phyloP scores from a whole-genome alignment of 768 basidiomycete species.

The Nevesoporus exiguus region DNA sequence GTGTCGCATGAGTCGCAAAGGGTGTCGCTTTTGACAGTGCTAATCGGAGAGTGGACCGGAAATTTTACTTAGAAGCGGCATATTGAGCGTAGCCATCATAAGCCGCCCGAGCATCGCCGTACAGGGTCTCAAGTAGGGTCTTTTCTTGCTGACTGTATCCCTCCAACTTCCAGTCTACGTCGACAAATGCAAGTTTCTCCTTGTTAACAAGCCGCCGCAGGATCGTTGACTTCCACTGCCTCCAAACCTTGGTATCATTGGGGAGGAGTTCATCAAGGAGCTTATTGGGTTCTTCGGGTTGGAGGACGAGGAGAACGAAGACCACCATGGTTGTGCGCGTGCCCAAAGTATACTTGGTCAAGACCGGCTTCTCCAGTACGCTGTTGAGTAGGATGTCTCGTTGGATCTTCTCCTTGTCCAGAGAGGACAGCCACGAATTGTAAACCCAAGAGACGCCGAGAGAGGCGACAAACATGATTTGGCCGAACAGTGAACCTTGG shows the following conservation, averaged over 20 bases:
- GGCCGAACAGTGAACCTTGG: slow-evolving; percentile 32
- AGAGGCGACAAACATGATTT: slow-evolving; percentile 34
- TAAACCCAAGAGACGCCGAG: slow-evolving; percentile 36
- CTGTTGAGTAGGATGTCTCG: slow-evolving; percentile 20
- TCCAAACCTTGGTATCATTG: slow-evolving; percentile 28
- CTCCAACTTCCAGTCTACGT: slow-evolving; percentile 21
- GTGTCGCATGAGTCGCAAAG: neutral
- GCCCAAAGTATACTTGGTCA: slow-evolving; percentile 26
- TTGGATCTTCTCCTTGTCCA: slow-evolving; percentile 36
- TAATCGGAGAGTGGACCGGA: neutral
- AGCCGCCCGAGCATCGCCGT: slow-evolving; percentile 22
- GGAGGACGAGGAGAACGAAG: slow-evolving; percentile 23
- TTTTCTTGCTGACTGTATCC: slow-evolving; percentile 16
- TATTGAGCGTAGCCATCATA: slow-evolving; percentile 23
- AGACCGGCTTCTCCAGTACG: slow-evolving; percentile 21
- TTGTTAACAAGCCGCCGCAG: slow-evolving; percentile 12
- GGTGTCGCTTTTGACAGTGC: neutral
- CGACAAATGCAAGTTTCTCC: slow-evolving; percentile 24
- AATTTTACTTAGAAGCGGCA: slow-evolving; percentile 5
- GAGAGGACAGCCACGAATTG: slow-evolving; percentile 34
- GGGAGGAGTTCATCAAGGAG: slow-evolving; percentile 26
- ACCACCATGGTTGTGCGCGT: slow-evolving; percentile 28
- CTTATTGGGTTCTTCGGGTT: slow-evolving; percentile 18
- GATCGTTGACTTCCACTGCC: slow-evolving; percentile 22
- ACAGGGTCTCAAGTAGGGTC: slow-evolving; percentile 23